Percentiles rank a stretch among this genome's conserved stretches.
Evolutionary conservation across 306 rosid species (phyloP).

Genomic region (Luffa aegyptiaca): DNA sequence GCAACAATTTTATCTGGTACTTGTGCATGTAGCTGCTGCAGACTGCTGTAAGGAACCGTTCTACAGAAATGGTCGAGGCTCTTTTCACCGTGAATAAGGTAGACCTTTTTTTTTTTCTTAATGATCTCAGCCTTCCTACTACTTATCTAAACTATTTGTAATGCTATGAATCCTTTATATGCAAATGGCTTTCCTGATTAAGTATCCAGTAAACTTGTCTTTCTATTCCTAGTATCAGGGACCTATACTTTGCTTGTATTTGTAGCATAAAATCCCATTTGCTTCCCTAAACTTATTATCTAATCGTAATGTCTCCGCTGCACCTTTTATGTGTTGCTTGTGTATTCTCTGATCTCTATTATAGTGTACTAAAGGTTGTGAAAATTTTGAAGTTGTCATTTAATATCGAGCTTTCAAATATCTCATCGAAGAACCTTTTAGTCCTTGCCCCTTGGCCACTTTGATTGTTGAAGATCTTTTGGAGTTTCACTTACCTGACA

Average conservation of each 20-base stretch:
- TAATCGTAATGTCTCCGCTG: background rate
- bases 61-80: constrained; percentile 86
- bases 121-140: background rate
- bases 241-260: background rate
- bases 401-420: background rate
- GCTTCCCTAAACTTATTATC: background rate
- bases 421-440: background rate
- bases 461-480: background rate
- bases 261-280: background rate
- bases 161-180: background rate
- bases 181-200: background rate
- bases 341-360: background rate
- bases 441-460: background rate
- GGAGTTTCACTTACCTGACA: background rate
- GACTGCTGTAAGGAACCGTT: constrained; percentile 59
- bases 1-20: background rate
- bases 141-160: background rate
- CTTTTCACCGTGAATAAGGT: constrained; percentile 86
- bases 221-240: background rate
- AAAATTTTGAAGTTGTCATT: background rate
- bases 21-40: constrained; percentile 58
- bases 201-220: background rate
- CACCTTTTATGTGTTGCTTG: background rate
- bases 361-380: background rate
- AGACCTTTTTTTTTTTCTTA: background rate